Evolutionary conservation across 148 eudicot species (phyloP), one percentile per base, ranked within the genome.

Genomic region (Chenopodium quinoa): DNA sequence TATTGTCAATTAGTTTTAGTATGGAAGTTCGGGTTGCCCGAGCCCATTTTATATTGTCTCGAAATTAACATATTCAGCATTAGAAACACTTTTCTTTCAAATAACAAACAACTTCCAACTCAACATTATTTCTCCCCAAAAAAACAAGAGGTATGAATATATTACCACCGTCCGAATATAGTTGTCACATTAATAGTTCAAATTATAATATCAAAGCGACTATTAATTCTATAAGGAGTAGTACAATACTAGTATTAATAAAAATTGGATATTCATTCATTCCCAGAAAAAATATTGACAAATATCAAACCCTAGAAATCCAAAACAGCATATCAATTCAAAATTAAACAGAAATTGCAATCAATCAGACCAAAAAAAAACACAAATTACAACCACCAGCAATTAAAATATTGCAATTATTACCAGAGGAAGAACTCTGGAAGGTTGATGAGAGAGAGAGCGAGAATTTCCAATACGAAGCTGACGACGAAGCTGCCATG

Each of bases 341-440:
- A 46, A 40, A 72, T 46, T 10, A 44, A 72, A 72, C 16, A 0
- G 22, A 37, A 74, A 23, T 27, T 34, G 32, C 56, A n/a, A 58
- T 7, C 16, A 81, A 29, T 63, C n/a, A 73, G 23, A 16, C 40
- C 6, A 66, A 66, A 60, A 10, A 10, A 16, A 20, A 47, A 9
- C 40, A 40, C n/a, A 40, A 40, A 40, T 40, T 66, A 19, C 9
- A 74, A 47, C 22, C 6, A 11, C 3, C 6, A 22, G 23, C 16
- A 68, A 70, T 20, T 1, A 22, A 1, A 44, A 14, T 31, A 31
- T 31, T 31, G 20, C 32, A 7, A 3, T 3, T 37, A 23, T 46
- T 84, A 88, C 90, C 88, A 75, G 76, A 27, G 84, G 87, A 71
- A 77, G 78, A 40, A 78, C 50, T 58, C 77, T 80, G 76, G 70